Conservation (phyloP, 169 alveolate species). For the Cryptosporidium sp. region DNA sequence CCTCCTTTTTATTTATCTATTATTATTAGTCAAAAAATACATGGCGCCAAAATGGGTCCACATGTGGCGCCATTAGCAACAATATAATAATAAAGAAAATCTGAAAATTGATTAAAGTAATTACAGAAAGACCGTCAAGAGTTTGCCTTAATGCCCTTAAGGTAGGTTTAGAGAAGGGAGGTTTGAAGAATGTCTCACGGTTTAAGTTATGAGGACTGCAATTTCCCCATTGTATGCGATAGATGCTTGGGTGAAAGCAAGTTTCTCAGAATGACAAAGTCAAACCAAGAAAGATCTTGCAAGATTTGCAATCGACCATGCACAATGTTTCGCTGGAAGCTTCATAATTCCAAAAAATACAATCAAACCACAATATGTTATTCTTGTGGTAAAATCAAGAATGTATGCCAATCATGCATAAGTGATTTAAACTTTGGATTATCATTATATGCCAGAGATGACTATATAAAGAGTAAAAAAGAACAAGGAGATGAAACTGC, state of each 20-base stretch:
- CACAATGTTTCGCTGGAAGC: constrained; percentile 98
- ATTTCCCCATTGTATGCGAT: constrained; percentile 97
- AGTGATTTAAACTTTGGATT: constrained; percentile 97
- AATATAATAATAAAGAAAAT: neutral
- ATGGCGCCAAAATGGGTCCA: constrained; percentile 3
- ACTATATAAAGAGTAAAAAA: constrained; percentile 81
- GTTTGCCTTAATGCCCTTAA: neutral
- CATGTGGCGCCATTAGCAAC: neutral
- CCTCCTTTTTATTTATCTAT: constrained; percentile 35
- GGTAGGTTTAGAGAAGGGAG: neutral
- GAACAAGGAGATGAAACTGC: constrained; percentile 79
- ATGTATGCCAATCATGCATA: constrained; percentile 98
- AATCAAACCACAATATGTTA: constrained; percentile 97
- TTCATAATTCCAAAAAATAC: constrained; percentile 94
- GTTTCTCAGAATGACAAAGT: constrained; percentile 95
- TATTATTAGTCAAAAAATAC: constrained; percentile 14
- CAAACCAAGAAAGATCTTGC: constrained; percentile 95
- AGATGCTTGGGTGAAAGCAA: constrained; percentile 98
- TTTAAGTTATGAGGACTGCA: constrained; percentile 89
- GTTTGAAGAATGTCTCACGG: constrained; percentile 39
- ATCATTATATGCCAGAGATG: constrained; percentile 96
- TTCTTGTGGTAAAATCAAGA: constrained; percentile 97
- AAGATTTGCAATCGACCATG: constrained; percentile 97
- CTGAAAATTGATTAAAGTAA: neutral
- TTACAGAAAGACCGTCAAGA: neutral